Percentiles rank a stretch among this genome's conserved stretches.
phyloP scores from a whole-genome alignment of 2,329 filamentous ascomycete genomes.

The Purpureocillium lavendulum region DNA sequence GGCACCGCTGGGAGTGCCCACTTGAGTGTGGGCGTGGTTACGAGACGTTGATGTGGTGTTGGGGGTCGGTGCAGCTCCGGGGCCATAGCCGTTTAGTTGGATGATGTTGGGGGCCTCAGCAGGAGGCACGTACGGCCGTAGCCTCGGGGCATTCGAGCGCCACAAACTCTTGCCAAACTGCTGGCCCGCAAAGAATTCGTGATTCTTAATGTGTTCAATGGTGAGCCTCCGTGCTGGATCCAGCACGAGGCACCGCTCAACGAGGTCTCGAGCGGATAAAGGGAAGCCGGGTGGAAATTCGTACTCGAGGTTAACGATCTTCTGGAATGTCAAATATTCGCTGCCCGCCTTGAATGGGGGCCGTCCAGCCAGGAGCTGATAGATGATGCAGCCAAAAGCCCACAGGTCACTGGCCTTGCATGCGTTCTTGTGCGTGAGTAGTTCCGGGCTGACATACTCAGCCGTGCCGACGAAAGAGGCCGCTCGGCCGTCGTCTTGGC shows the following conservation, averaged over 20 bases:
- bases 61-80: conserved; percentile 10
- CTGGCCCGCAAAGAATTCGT: conserved; percentile 88
- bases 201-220: conserved; percentile 94
- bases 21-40: conserved; percentile 26
- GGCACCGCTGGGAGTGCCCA: conserved; percentile 31
- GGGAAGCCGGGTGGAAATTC: conserved; percentile 89
- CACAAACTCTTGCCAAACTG: conserved; percentile 77
- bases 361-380: conserved; percentile 88
- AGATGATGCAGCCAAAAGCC: conserved; percentile 98
- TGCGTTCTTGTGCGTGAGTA: conserved; percentile 93
- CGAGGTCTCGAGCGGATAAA: conserved; percentile 72
- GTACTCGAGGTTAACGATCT: conserved; percentile 91
- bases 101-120: conserved; percentile 66
- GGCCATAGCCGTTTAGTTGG: conserved; percentile 55
- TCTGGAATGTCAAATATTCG: conserved; percentile 96
- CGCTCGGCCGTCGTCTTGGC: conserved; percentile 61
- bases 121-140: conserved; percentile 77
- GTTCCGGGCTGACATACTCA: conserved; percentile 94
- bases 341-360: conserved; percentile 95
- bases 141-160: conserved; percentile 79
- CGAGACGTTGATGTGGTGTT: conserved; percentile 18
- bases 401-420: conserved; percentile 97
- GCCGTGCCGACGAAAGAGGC: conserved; percentile 96
- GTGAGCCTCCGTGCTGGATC: conserved; percentile 79
- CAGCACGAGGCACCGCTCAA: conserved; percentile 82